Evolutionary conservation across 306 rosid species (phyloP), one percentile per base, ranked within the genome.

Genomic region (Citrullus colocynthis): DNA sequence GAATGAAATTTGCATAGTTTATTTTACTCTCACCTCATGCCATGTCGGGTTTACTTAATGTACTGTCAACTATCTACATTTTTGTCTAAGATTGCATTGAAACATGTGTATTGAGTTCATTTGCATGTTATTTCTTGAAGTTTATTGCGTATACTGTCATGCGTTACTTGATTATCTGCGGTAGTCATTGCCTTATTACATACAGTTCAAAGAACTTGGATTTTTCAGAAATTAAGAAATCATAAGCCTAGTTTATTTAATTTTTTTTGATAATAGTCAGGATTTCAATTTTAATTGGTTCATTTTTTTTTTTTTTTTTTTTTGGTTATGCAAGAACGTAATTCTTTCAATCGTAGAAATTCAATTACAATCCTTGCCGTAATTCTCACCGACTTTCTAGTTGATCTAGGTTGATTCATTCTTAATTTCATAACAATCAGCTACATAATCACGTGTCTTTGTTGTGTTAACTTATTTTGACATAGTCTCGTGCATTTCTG

Each of bases 1-100:
- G 87, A 80, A 80, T 84, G 85, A 80, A 41, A 24, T 79, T 77
- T 81, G 79, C 80, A 45, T 82, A 81, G 77, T 80, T 61, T 66
- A 17, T 81, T 84, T 80, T 79, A 84, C 63, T 74, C 81, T 51
- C 83, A 75, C 82, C 86, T 41, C 83, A 75, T 84, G 86, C 87
- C 80, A 86, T 86, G 89, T 86, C 89, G 81, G 87, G 89, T 75
- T 80, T 86, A 80, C 84, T 86, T 36, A 86, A 86, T 80, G 89
- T 86, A 85, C 57, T 28, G 69, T 78, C 74, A 63, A 41, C 79
- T 69, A 30, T 28, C 80, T 75, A 6, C 64, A 11, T 79, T 70
- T 37, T 13, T 63, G 24, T 54, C 21, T 74, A 74, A 11, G 28
- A 34, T 13, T 74, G 30, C 48, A 30, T 8, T 54, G 49, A 13